Conservation (phyloP, 495 filamentous ascomycete genomes). For the Oidiodendron maius region DNA sequence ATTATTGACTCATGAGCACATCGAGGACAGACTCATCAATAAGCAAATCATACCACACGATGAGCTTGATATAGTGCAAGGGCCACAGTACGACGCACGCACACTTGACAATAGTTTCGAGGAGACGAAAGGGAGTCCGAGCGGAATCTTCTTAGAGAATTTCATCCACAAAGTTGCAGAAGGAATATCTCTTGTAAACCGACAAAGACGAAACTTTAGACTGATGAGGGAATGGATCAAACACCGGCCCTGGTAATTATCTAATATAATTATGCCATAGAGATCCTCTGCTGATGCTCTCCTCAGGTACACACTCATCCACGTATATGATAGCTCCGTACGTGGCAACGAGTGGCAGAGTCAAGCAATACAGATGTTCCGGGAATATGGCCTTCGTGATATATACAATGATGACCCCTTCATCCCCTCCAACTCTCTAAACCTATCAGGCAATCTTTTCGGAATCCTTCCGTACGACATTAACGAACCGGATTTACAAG, state of each 20-base stretch:
- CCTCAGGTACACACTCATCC: neutral
- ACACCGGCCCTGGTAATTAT: constrained; percentile 4
- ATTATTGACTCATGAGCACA: constrained; percentile 6
- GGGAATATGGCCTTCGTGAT: neutral
- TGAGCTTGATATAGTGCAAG: neutral
- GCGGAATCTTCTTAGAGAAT: neutral
- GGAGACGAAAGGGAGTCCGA: neutral
- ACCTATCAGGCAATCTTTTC: neutral
- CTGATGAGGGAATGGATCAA: constrained; percentile 6
- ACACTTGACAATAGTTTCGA: neutral
- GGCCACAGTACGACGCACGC: neutral
- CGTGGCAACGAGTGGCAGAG: neutral
- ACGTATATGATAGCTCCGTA: constrained; percentile 4
- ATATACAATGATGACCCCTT: neutral
- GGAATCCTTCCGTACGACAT: neutral
- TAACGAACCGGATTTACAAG: neutral
- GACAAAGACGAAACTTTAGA: constrained; percentile 1
- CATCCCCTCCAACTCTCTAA: neutral
- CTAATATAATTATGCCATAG: neutral
- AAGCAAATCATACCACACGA: constrained; percentile 10
- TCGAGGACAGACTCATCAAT: constrained; percentile 12
- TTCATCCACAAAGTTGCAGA: neutral
- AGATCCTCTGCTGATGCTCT: neutral
- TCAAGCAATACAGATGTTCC: neutral
- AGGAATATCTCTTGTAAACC: constrained; percentile 4